These are phyloP conservation scores for Colletotrichum plurivorum DNA, from an alignment of 2,329 filamentous ascomycete species.

Conservation along the genomic window DNA sequence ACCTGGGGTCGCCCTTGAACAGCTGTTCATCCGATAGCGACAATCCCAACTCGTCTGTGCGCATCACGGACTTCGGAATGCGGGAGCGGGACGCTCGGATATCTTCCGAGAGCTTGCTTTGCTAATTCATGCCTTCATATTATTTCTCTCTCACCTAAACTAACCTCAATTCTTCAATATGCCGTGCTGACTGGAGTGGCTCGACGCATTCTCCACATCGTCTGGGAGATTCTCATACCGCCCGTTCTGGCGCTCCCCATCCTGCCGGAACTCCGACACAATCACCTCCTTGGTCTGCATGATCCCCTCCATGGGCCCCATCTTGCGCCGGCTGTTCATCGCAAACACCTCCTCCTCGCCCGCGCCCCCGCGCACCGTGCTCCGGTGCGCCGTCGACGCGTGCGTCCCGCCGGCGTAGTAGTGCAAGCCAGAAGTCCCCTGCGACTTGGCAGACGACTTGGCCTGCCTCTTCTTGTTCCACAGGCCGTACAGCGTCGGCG, in stretches of 20 bases:
- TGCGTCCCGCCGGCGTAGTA: slow-evolving; percentile 30
- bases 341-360: slow-evolving; percentile 13
- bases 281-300: slow-evolving; percentile 39
- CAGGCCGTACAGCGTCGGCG: slow-evolving; percentile 52
- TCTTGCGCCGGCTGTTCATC: slow-evolving; percentile 27
- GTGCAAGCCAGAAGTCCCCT: slow-evolving; percentile 27
- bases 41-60: slow-evolving; percentile 21
- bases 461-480: slow-evolving; percentile 48
- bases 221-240: slow-evolving; percentile 31
- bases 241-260: slow-evolving; percentile 24
- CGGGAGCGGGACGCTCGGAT: slow-evolving; percentile 7
- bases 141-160: too few species aligned
- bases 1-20: slow-evolving; percentile 9
- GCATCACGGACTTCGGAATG: background rate
- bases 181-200: slow-evolving; percentile 27
- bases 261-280: slow-evolving; percentile 35
- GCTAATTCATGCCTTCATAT: too few species aligned
- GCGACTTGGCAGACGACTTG: slow-evolving; percentile 43
- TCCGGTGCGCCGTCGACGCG: slow-evolving; percentile 29
- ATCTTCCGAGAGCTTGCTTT: slow-evolving; percentile 4
- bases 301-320: slow-evolving; percentile 34
- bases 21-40: slow-evolving; percentile 2
- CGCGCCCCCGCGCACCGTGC: slow-evolving; percentile 7
- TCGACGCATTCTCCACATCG: slow-evolving; percentile 30
- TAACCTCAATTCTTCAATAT: slow-evolving; percentile 29